A percentile compares a stretch with the other conserved stretches of the same genome.
phyloP scores from a whole-genome alignment of 495 filamentous ascomycete genomes.

The Xylaria longipes region DNA sequence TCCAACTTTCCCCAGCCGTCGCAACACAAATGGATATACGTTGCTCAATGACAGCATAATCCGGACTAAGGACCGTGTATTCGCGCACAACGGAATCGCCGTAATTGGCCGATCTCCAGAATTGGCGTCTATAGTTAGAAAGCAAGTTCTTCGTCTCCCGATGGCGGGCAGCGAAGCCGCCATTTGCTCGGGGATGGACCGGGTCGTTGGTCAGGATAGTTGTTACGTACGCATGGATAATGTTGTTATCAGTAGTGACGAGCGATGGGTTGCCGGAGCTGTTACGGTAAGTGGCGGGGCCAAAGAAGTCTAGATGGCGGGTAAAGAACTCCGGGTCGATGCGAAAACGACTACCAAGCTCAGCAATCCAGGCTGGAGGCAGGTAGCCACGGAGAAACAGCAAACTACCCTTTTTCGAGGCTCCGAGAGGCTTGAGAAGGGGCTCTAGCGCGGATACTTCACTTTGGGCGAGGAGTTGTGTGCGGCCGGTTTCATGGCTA shows the following conservation, averaged over 20 bases:
- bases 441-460: not conserved
- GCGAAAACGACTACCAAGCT: conserved; percentile 31
- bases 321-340: conserved; percentile 40
- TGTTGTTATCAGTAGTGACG: not conserved
- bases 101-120: not conserved
- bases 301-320: conserved; percentile 35
- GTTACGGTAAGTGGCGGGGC: not conserved
- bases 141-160: not conserved
- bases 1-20: not conserved
- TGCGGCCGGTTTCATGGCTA: not conserved
- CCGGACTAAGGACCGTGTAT: conserved; percentile 27
- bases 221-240: not conserved
- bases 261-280: not conserved
- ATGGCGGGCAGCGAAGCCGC: not conserved
- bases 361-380: conserved; percentile 36
- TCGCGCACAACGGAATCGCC: conserved; percentile 36
- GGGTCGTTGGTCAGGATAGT: not conserved
- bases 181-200: not conserved
- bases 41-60: conserved; percentile 36
- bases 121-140: not conserved
- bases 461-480: not conserved
- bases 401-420: not conserved
- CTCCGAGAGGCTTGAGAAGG: not conserved
- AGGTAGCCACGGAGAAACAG: conserved; percentile 28
- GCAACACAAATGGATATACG: conserved; percentile 31